These are phyloP conservation scores for Entomortierella lignicola DNA, from an alignment of 192 early-diverging fungal species.

Conservation along the genomic window DNA sequence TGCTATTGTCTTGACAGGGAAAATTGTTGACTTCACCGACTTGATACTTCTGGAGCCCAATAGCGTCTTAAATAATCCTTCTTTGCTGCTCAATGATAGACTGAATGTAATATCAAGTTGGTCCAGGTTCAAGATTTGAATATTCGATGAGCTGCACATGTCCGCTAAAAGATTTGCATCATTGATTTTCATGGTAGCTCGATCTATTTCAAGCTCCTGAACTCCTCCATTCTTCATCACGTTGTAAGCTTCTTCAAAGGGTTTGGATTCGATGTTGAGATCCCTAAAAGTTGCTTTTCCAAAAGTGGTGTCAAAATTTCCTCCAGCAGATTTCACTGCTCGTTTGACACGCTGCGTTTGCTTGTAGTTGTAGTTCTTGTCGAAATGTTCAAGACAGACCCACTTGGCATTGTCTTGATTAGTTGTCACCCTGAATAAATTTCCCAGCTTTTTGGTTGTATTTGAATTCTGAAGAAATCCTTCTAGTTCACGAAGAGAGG, in stretches of 20 bases:
- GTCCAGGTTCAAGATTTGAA: neutral
- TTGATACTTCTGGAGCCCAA: neutral
- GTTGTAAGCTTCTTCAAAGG: too few species aligned
- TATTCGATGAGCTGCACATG: neutral
- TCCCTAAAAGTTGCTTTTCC: too few species aligned
- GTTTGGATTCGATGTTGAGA: too few species aligned
- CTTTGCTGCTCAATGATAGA: neutral
- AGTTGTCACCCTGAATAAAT: slow-evolving; percentile 27
- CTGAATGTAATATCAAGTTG: neutral
- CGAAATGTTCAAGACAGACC: slow-evolving; percentile 37
- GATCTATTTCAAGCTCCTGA: neutral
- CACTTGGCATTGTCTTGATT: slow-evolving; percentile 33
- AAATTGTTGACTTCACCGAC: neutral
- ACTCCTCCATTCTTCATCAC: neutral
- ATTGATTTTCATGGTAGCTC: neutral
- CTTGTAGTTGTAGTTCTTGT: too few species aligned
- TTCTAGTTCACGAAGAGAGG: slow-evolving; percentile 22
- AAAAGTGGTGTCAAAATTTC: too few species aligned
- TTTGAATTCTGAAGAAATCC: slow-evolving; percentile 20
- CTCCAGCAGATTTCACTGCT: too few species aligned
- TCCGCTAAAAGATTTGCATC: neutral
- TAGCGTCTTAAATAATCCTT: neutral
- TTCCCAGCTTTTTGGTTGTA: slow-evolving; percentile 20
- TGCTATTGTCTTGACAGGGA: neutral
- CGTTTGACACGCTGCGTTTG: too few species aligned